Conservation (phyloP, 257 asterid species). For the Nicotiana tomentosiformis region DNA sequence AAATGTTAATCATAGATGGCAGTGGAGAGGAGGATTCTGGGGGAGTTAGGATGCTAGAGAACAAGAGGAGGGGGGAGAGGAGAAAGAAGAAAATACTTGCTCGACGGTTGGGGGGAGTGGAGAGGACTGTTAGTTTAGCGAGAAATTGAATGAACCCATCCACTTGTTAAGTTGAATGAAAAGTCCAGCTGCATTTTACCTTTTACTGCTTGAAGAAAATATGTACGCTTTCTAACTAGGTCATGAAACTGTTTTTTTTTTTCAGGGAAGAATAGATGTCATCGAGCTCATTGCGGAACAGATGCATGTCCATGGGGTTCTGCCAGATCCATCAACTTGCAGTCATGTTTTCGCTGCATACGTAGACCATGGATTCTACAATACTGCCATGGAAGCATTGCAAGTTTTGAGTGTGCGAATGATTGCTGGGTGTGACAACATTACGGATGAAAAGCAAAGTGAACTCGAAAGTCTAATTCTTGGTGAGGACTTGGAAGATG, state of each 20-base stretch:
- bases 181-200: neutral
- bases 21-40: neutral
- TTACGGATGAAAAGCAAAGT: slow-evolving; percentile 36
- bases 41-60: neutral
- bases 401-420: slow-evolving; percentile 75
- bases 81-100: neutral
- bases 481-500: slow-evolving; percentile 41
- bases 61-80: neutral
- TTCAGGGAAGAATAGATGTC: slow-evolving; percentile 71
- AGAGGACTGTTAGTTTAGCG: neutral
- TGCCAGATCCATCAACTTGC: slow-evolving; percentile 80
- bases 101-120: neutral
- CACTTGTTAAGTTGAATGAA: neutral
- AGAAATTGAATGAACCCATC: neutral
- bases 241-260: slow-evolving; percentile 4
- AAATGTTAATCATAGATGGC: neutral
- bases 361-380: slow-evolving; percentile 38
- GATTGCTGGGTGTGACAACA: slow-evolving; percentile 49
- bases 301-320: slow-evolving; percentile 64
- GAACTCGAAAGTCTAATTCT: slow-evolving; percentile 49
- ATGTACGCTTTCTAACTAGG: neutral
- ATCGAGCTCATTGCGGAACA: slow-evolving; percentile 65
- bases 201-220: slow-evolving; percentile 3
- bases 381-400: slow-evolving; percentile 83
- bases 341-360: slow-evolving; percentile 61